These are phyloP conservation scores for Phialophora tarda DNA, from an alignment of 2,329 filamentous ascomycete species.

Conservation along the genomic window DNA sequence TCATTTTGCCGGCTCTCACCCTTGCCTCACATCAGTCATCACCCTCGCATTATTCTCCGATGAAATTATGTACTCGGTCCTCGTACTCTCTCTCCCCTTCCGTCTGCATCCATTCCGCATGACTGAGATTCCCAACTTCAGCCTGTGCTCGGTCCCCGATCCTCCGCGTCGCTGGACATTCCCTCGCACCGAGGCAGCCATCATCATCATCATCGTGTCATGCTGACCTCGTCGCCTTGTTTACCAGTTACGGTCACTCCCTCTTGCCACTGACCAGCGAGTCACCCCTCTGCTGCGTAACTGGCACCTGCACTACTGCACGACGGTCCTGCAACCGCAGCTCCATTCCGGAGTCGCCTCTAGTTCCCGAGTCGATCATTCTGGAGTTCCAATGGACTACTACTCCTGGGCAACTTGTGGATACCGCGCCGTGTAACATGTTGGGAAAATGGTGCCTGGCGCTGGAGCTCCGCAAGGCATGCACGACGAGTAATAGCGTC, in stretches of 20 bases:
- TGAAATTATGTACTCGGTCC: neutral
- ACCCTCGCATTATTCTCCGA: conserved; percentile 1
- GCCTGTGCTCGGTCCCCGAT: conserved; percentile 2
- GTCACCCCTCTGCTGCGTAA: conserved; percentile 1
- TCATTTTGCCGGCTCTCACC: neutral
- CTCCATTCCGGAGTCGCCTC: conserved; percentile 11
- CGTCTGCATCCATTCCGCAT: neutral
- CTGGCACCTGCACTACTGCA: conserved; percentile 11
- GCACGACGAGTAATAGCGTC: conserved; percentile 4
- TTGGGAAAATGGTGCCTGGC: conserved; percentile 8
- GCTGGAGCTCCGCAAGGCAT: neutral
- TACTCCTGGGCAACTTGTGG: conserved; percentile 5
- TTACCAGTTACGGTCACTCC: conserved; percentile 7
- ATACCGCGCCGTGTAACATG: neutral
- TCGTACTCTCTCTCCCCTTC: neutral
- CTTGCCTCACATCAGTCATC: neutral
- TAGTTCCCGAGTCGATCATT: conserved; percentile 21
- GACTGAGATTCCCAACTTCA: conserved; percentile 4
- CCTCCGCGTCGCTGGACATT: conserved; percentile 8
- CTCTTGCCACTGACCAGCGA: neutral
- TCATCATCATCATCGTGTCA: conserved; percentile 17
- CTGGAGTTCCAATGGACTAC: neutral
- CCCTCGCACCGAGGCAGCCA: neutral
- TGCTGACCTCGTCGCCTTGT: conserved; percentile 17
- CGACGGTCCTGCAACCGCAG: conserved; percentile 11